phyloP scores from a whole-genome alignment of 2,329 filamentous ascomycete genomes.

The Plectosphaerella plurivora region DNA sequence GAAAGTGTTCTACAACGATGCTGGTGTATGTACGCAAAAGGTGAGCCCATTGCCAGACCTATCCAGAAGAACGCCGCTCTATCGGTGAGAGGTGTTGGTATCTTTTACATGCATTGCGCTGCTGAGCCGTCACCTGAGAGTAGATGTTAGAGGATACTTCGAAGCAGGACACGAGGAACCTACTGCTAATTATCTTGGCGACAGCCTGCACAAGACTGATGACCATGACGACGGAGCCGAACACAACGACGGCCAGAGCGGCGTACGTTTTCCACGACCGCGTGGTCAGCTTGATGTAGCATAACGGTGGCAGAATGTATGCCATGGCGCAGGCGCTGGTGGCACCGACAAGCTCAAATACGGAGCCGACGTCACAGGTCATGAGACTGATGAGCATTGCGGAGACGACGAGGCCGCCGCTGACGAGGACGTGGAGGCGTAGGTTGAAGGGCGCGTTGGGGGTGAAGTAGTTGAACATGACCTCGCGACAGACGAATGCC shows the following conservation, averaged over 20 bases:
- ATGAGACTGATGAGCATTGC: slow-evolving; percentile 75
- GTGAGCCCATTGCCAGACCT: too few relatives aligned
- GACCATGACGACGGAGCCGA: slow-evolving; percentile 75
- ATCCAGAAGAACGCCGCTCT: background rate
- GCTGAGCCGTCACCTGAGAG: slow-evolving; percentile 1
- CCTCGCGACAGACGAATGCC: slow-evolving; percentile 94
- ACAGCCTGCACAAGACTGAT: slow-evolving; percentile 74
- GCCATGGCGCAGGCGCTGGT: slow-evolving; percentile 92
- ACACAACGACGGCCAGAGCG: slow-evolving; percentile 67
- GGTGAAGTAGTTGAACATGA: slow-evolving; percentile 83
- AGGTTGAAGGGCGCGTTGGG: slow-evolving; percentile 71
- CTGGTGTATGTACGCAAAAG: too few relatives aligned
- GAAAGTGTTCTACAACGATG: too few relatives aligned
- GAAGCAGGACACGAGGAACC: slow-evolving; percentile 13
- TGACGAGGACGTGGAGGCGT: slow-evolving; percentile 81
- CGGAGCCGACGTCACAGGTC: slow-evolving; percentile 88
- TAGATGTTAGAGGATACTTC: background rate
- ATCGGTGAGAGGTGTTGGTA: too few relatives aligned
- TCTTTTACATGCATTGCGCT: slow-evolving; percentile 13
- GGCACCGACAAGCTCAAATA: slow-evolving; percentile 94
- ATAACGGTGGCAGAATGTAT: slow-evolving; percentile 91
- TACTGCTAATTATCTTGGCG: slow-evolving; percentile 58
- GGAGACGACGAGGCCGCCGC: slow-evolving; percentile 72
- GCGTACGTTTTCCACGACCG: slow-evolving; percentile 69
- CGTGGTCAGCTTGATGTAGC: slow-evolving; percentile 88